phyloP scores from a whole-genome alignment of 2,329 filamentous ascomycete species.

The Colletotrichum somersetense region DNA sequence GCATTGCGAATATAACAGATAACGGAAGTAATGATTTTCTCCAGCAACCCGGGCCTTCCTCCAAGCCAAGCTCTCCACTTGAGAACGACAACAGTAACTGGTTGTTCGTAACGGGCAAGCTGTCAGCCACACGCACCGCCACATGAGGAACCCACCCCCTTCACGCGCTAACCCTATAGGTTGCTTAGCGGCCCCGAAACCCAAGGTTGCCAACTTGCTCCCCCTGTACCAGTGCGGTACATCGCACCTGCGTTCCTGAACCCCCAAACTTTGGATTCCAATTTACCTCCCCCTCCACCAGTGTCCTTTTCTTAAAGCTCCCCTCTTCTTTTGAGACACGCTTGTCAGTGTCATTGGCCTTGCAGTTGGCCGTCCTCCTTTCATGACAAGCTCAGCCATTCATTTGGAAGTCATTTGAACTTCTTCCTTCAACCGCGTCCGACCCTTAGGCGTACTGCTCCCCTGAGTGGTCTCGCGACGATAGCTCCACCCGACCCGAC shows the following conservation, averaged over 20 bases:
- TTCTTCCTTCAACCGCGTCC: slow-evolving; percentile 34
- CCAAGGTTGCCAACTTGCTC: slow-evolving; percentile 42
- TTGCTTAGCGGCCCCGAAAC: slow-evolving; percentile 38
- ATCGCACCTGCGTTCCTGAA: slow-evolving; percentile 42
- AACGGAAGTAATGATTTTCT: background rate
- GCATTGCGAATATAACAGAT: background rate
- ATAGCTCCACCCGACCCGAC: slow-evolving; percentile 37
- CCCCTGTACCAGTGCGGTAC: slow-evolving; percentile 41
- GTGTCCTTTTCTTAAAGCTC: slow-evolving; percentile 38
- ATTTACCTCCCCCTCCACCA: slow-evolving; percentile 39
- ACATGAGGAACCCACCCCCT: slow-evolving; percentile 25
- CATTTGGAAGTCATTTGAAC: slow-evolving; percentile 41
- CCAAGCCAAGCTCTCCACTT: background rate
- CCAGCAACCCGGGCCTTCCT: background rate
- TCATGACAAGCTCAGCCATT: slow-evolving; percentile 44
- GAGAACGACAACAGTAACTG: background rate
- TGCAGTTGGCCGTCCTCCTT: slow-evolving; percentile 37
- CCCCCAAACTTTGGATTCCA: slow-evolving; percentile 39
- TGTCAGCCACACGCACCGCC: slow-evolving; percentile 40
- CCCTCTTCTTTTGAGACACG: slow-evolving; percentile 42
- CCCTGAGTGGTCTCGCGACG: slow-evolving; percentile 43
- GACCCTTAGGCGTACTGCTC: slow-evolving; percentile 30
- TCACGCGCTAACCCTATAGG: slow-evolving; percentile 41
- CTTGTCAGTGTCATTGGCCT: slow-evolving; percentile 42
- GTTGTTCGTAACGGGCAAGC: background rate